Conservation (phyloP, 1,284 basidiomycete genomes). For the Sporisorium graminicola region DNA sequence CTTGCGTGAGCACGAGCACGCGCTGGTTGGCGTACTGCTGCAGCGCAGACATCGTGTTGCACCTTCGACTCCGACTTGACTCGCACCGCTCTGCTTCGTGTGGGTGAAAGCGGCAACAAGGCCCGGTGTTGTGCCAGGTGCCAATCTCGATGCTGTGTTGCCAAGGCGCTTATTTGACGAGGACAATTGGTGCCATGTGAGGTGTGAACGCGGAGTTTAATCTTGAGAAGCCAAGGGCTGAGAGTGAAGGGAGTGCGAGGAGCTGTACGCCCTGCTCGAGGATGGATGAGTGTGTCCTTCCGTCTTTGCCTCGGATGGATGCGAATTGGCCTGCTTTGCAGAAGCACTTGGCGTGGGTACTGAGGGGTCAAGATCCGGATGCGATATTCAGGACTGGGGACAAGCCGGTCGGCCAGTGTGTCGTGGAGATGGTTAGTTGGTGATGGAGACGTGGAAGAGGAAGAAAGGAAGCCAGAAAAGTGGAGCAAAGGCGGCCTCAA, state of each 20-base stretch:
- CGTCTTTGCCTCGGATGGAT: neutral
- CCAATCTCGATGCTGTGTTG: too few relatives aligned
- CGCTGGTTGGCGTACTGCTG: constrained; percentile 71
- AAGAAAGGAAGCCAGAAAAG: constrained; percentile 2
- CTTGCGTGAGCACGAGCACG: constrained; percentile 88
- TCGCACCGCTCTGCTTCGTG: neutral
- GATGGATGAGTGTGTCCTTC: too few relatives aligned
- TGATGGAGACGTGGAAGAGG: neutral
- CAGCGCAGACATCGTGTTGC: constrained; percentile 36
- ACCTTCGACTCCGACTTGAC: constrained; percentile 71
- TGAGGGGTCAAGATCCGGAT: neutral
- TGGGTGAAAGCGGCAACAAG: too few relatives aligned
- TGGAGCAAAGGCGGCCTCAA: constrained; percentile 8
- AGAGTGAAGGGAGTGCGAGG: too few relatives aligned
- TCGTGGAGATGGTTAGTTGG: neutral
- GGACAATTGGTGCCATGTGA: neutral
- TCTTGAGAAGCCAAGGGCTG: too few relatives aligned
- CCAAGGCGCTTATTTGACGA: too few relatives aligned
- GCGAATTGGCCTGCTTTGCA: neutral
- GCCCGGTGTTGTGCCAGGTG: too few relatives aligned
- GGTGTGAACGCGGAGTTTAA: neutral
- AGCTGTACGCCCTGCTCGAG: too few relatives aligned
- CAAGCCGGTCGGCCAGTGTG: neutral
- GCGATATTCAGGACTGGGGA: neutral
- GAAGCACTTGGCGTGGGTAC: neutral